Percentiles rank a stretch among this genome's conserved stretches.
phyloP scores from a whole-genome alignment of 192 early-diverging fungal species.

The Ambispora gerdemannii region DNA sequence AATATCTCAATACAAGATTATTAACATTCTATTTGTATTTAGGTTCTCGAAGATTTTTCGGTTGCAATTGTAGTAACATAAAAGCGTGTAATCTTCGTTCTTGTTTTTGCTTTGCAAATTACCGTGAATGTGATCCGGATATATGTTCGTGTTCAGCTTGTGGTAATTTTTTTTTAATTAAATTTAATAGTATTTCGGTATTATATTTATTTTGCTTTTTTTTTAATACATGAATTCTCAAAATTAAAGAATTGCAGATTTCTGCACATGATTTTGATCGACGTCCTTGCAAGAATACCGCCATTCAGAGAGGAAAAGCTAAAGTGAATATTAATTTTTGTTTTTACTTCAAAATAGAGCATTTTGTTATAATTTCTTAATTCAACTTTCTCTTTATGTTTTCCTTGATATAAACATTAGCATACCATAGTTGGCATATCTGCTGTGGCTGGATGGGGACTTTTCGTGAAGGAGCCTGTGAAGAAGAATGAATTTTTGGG shows the following conservation, averaged over 20 bases:
- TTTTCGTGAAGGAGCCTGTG: conserved; percentile 23
- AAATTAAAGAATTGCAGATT: background rate
- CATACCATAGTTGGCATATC: conserved; percentile 24
- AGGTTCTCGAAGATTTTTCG: conserved; percentile 27
- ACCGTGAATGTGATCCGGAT: conserved; percentile 29
- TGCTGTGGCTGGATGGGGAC: conserved; percentile 27
- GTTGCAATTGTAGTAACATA: conserved; percentile 15
- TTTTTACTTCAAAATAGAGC: background rate
- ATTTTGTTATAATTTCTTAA: background rate
- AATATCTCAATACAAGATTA: background rate
- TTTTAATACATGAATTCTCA: too few species aligned
- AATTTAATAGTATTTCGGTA: too few species aligned
- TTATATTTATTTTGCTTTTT: too few species aligned
- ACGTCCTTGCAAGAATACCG: conserved; percentile 17
- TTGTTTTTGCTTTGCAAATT: conserved; percentile 25
- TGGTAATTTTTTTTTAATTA: too few species aligned
- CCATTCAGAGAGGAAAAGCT: conserved; percentile 9
- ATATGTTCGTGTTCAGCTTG: conserved; percentile 22
- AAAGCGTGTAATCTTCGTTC: background rate
- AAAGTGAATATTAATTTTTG: conserved; percentile 2
- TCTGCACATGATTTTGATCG: background rate
- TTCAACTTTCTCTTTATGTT: background rate
- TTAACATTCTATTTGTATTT: background rate
- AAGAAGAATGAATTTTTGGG: conserved; percentile 30
- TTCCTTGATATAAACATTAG: background rate